Evolutionary conservation across 2,329 filamentous ascomycete genomes (phyloP), one percentile per base, ranked within the genome.

Genomic region (Hypoxylon sp.): DNA sequence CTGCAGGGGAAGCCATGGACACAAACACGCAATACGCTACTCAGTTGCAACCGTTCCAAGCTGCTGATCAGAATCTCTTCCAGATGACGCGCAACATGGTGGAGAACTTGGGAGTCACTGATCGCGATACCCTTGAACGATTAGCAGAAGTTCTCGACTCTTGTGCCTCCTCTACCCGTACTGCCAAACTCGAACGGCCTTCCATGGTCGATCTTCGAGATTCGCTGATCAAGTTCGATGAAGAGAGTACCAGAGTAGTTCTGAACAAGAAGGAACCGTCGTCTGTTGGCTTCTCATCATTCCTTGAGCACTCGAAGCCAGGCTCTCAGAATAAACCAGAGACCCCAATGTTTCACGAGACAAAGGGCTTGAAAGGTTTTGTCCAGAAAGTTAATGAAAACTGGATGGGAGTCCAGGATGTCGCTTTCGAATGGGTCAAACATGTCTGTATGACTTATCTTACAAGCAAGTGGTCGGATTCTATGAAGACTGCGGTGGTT

Each of bases 231-330:
- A 78, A 81, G 3, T 88, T 87, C 69, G 83, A 82, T 45, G 85
- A 87, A 60, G 85, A 87, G n/a, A 81, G 81, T 5, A 85, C 85
- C 0, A 84, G 82, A 66, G 80, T 86, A 4, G 75, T 89, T 10
- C 76, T 88, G 11, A 84, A 80, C 67, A 88, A 87, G 68, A 84
- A 85, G 60, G 85, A 87, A 49, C 79, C 82, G 21, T 80, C 84
- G 0, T 82, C 83, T 10, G 78, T 87, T 30, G 86, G 86, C 7
- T 80, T 89, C 14, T 87, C 85, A 0, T 88, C 87, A 3, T 90
- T 91, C 70, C 81, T 91, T 3, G 89, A 91, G 70, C 87, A 90
- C 72, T 85, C 87, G 1, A 90, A 89, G 69, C 80, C 85, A 0
- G 83, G 83, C 2, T 82, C 85, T 0, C 84, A 87, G 71, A 83